Evolutionary conservation across 2,329 filamentous ascomycete genomes (phyloP).

Genomic region (Claviceps sp.): DNA sequence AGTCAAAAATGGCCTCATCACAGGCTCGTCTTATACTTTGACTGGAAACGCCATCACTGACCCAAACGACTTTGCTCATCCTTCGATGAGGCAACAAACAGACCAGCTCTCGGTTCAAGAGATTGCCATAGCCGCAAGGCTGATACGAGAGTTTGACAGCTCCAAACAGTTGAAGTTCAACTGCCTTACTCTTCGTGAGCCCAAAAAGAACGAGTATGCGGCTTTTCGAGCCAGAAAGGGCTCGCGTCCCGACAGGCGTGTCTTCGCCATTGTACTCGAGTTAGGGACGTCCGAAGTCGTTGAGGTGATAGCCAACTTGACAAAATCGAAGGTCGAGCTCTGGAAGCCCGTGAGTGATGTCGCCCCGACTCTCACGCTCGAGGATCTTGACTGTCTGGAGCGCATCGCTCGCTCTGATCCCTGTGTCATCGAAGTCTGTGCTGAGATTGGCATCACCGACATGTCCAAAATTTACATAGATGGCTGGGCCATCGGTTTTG

Average conservation of each 20-base stretch:
- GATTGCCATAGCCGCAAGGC: constrained; percentile 34
- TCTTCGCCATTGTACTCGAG: constrained; percentile 35
- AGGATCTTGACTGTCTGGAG: constrained; percentile 67
- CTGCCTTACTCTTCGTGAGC: constrained; percentile 52
- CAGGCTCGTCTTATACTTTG: not conserved
- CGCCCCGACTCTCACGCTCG: constrained; percentile 53
- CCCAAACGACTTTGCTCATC: not conserved
- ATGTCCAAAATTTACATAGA: constrained; percentile 80
- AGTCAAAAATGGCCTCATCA: not conserved
- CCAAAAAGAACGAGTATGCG: constrained; percentile 47
- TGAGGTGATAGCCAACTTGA: constrained; percentile 39
- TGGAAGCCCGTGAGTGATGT: constrained; percentile 33
- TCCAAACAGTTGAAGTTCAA: constrained; percentile 35
- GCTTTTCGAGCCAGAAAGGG: constrained; percentile 40
- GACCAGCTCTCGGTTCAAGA: constrained; percentile 42
- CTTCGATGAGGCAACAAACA: constrained; percentile 2
- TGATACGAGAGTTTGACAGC: constrained; percentile 28
- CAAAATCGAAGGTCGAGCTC: constrained; percentile 25
- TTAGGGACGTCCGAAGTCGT: constrained; percentile 24
- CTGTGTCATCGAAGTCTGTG: constrained; percentile 65
- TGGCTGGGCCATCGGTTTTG: constrained; percentile 74
- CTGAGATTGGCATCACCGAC: constrained; percentile 60
- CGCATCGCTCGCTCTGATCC: constrained; percentile 52
- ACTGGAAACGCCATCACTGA: not conserved
- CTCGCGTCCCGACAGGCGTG: constrained; percentile 34